Evolutionary conservation across 768 basidiomycete species (phyloP).

Genomic region (Lactarius sp.): DNA sequence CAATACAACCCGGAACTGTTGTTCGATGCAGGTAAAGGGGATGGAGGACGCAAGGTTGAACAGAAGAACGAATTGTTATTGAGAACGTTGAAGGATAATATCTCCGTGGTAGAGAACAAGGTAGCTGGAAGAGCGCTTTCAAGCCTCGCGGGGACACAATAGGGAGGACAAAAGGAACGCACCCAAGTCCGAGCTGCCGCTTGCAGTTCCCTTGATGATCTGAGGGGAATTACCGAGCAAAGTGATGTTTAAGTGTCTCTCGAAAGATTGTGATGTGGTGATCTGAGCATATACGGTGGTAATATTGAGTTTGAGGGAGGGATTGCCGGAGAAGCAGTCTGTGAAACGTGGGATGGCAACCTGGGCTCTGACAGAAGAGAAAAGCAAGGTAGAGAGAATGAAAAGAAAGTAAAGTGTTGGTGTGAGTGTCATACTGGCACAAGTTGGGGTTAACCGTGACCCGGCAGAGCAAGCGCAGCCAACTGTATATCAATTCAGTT

Average conservation of each 20-base stretch:
- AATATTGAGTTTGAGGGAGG: slow-evolving; percentile 56
- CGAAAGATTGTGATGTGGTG: slow-evolving; percentile 39
- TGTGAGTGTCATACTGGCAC: too few species aligned
- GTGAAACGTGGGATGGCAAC: slow-evolving; percentile 40
- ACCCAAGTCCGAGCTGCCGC: slow-evolving; percentile 64
- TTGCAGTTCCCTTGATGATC: slow-evolving; percentile 54
- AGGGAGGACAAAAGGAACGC: slow-evolving; percentile 28
- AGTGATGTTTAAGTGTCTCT: slow-evolving; percentile 60
- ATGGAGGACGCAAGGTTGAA: slow-evolving; percentile 68
- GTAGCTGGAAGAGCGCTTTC: slow-evolving; percentile 50
- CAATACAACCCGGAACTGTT: slow-evolving; percentile 49
- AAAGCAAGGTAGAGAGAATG: slow-evolving; percentile 23
- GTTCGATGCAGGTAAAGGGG: slow-evolving; percentile 49
- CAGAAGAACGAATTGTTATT: slow-evolving; percentile 74
- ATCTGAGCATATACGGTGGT: slow-evolving; percentile 72
- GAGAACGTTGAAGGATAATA: slow-evolving; percentile 74
- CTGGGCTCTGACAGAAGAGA: slow-evolving; percentile 17
- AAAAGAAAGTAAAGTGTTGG: neutral
- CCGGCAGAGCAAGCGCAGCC: neutral
- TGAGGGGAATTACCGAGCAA: slow-evolving; percentile 61
- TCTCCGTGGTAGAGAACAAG: slow-evolving; percentile 75
- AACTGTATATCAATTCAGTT: neutral
- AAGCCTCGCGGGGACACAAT: slow-evolving; percentile 17
- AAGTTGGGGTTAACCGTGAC: too few species aligned
- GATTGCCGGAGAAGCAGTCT: slow-evolving; percentile 64